Evolutionary conservation across 495 filamentous ascomycete genomes (phyloP).

Genomic region (Amorphotheca resinae): DNA sequence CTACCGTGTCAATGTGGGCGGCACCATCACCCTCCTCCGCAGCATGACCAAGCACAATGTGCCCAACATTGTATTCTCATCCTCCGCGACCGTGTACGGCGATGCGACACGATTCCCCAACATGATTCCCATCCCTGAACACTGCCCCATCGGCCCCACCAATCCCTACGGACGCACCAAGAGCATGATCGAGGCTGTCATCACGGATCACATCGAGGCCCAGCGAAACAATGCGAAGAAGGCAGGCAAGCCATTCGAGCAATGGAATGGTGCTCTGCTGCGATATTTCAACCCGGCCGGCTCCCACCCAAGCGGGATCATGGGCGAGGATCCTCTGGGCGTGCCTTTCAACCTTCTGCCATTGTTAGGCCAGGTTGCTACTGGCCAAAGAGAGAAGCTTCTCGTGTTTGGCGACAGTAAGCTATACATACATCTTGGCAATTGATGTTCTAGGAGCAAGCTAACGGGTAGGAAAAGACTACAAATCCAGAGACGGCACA

Average conservation of each 20-base stretch:
- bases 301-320: constrained; percentile 88
- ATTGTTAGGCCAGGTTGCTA: constrained; percentile 86
- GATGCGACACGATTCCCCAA: constrained; percentile 91
- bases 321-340: constrained; percentile 96
- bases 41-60: constrained; percentile 84
- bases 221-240: constrained; percentile 75
- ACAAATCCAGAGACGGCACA: constrained; percentile 70
- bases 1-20: constrained; percentile 92
- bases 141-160: constrained; percentile 89
- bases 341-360: constrained; percentile 94
- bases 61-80: constrained; percentile 95
- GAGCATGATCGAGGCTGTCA: constrained; percentile 77
- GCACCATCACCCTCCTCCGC: constrained; percentile 75
- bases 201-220: constrained; percentile 80
- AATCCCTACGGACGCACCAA: constrained; percentile 98
- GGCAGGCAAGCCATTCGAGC: constrained; percentile 58
- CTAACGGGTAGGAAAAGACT: constrained; percentile 48
- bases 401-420: constrained; percentile 88
- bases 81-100: constrained; percentile 90
- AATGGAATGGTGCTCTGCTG: constrained; percentile 88
- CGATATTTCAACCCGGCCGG: constrained; percentile 98
- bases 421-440: constrained; percentile 16
- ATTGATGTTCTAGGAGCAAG: too few relatives aligned
- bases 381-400: constrained; percentile 88
- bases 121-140: constrained; percentile 98